Conservation (phyloP, 805 yeast genomes). For the Ogataea zsoltii region DNA sequence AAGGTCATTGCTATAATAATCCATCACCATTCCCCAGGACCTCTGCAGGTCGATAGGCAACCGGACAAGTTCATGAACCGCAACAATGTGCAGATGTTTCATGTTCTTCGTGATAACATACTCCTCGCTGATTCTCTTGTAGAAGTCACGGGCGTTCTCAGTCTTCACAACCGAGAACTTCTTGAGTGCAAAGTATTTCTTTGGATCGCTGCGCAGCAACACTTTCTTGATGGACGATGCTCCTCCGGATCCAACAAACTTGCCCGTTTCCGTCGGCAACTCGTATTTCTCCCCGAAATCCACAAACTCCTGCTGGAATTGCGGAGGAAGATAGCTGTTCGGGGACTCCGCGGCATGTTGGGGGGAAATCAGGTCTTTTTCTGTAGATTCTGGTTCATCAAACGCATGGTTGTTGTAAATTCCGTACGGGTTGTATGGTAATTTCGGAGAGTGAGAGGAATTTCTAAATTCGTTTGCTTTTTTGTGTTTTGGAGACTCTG, state of each 20-base stretch:
- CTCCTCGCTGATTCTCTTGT: constrained; percentile 63
- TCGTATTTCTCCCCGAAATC: constrained; percentile 58
- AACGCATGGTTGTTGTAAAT: not conserved
- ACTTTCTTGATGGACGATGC: constrained; percentile 63
- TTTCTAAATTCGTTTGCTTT: no score
- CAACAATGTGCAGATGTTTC: constrained; percentile 58
- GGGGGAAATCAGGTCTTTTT: constrained; percentile 25
- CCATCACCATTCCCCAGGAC: constrained; percentile 79
- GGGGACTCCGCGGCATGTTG: constrained; percentile 67
- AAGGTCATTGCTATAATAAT: constrained; percentile 63
- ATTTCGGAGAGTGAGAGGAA: no score
- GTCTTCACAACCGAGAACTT: constrained; percentile 57
- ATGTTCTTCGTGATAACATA: constrained; percentile 58
- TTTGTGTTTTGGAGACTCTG: no score
- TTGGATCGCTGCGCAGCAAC: constrained; percentile 33
- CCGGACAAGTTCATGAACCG: constrained; percentile 53
- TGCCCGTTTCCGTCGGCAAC: constrained; percentile 38
- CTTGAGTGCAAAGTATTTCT: constrained; percentile 61
- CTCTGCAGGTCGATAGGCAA: constrained; percentile 60
- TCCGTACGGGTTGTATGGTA: not conserved
- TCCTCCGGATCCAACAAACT: constrained; percentile 66
- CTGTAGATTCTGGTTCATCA: not conserved
- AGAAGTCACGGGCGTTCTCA: constrained; percentile 64
- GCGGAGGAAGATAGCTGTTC: constrained; percentile 59
- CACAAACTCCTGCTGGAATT: constrained; percentile 47